phyloP scores from a whole-genome alignment of 2,329 filamentous ascomycete species.

The Scedosporium apiospermum region DNA sequence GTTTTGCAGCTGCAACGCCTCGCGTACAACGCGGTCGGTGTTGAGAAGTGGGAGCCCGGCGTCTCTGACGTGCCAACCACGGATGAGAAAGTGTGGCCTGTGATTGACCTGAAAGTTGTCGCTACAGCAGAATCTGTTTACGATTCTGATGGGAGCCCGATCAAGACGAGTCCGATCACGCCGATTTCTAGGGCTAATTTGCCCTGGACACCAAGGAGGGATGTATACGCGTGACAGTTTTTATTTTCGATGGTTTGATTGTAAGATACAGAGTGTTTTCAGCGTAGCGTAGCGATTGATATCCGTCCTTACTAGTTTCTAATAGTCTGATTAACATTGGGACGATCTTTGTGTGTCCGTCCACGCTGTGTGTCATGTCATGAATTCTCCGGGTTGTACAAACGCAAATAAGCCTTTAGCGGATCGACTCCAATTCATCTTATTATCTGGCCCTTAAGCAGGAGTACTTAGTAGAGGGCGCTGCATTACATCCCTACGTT shows the following conservation, averaged over 20 bases:
- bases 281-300: neutral
- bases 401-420: too few relatives aligned
- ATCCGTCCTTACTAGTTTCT: too few relatives aligned
- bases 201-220: neutral
- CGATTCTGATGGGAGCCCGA: conserved; percentile 1
- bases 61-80: conserved; percentile 6
- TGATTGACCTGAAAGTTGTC: conserved; percentile 5
- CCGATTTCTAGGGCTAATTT: neutral
- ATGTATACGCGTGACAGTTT: neutral
- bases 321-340: too few relatives aligned
- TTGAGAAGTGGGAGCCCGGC: conserved; percentile 7
- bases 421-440: too few relatives aligned
- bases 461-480: too few relatives aligned
- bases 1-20: conserved; percentile 4
- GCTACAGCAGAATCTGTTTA: conserved; percentile 5
- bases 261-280: neutral
- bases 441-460: too few relatives aligned
- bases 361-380: too few relatives aligned
- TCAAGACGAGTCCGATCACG: conserved; percentile 3
- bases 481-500: too few relatives aligned
- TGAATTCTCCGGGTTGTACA: too few relatives aligned
- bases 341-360: too few relatives aligned
- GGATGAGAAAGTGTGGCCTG: conserved; percentile 7
- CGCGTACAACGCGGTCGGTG: conserved; percentile 3
- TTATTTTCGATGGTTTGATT: neutral